Conservation (phyloP, 108 stramenopile genomes). For the Nannochloropsis gaditana region DNA sequence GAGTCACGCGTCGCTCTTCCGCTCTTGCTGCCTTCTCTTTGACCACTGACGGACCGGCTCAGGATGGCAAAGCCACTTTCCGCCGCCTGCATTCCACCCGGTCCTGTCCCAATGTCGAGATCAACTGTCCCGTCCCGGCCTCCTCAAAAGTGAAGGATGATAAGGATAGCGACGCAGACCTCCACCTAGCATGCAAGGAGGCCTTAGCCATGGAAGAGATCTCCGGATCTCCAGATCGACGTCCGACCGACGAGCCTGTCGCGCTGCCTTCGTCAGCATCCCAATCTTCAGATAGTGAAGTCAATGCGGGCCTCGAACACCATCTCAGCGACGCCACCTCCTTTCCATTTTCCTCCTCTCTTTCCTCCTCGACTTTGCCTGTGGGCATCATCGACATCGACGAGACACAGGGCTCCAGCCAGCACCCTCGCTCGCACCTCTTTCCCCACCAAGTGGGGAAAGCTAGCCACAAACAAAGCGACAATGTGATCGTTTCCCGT, state of each 20-base stretch:
- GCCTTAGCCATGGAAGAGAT: background rate
- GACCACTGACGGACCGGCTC: background rate
- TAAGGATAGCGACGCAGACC: background rate
- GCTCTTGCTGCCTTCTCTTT: background rate
- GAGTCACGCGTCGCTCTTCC: background rate
- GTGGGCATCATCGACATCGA: conserved; percentile 12
- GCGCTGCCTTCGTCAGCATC: no score
- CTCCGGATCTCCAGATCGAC: background rate
- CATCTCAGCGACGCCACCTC: background rate
- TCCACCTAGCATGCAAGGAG: background rate
- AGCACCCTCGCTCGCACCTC: background rate
- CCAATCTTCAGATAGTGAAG: no score
- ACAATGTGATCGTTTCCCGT: background rate
- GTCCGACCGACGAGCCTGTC: no score
- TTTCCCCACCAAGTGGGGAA: no score
- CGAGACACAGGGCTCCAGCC: background rate
- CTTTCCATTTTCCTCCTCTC: background rate
- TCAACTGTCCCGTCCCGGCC: background rate
- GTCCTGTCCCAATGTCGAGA: background rate
- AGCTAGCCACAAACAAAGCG: background rate
- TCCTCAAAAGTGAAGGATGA: background rate
- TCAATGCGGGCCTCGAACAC: no score
- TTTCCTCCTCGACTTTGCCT: background rate
- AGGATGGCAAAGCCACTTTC: conserved; percentile 9
- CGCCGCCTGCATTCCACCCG: background rate